A percentile compares a stretch with the other conserved stretches of the same genome.
These are phyloP conservation scores for Colletotrichum kahawae DNA, from an alignment of 2,329 filamentous ascomycete species.

Conservation along the genomic window DNA sequence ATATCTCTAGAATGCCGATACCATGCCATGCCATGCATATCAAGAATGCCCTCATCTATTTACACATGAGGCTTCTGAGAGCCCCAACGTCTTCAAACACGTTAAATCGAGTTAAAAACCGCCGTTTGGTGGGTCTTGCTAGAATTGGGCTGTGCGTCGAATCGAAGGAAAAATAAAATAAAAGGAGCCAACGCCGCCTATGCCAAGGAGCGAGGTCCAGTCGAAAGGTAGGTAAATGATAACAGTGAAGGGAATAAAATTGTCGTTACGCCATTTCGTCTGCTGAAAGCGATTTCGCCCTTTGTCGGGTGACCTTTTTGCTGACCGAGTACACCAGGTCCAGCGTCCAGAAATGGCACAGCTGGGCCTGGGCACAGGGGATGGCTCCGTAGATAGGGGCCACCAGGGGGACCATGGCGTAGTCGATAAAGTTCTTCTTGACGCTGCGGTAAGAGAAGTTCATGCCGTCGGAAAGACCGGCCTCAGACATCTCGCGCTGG, in stretches of 20 bases:
- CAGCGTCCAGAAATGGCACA: conserved; percentile 74
- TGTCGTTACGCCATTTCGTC: conserved; percentile 49
- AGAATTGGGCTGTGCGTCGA: conserved; percentile 27
- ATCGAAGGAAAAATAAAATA: conserved; percentile 23
- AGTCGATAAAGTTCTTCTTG: conserved; percentile 64
- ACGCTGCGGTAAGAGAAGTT: conserved; percentile 65
- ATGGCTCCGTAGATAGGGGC: conserved; percentile 72
- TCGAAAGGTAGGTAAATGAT: neutral
- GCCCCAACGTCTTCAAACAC: conserved; percentile 31
- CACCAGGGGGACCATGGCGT: conserved; percentile 68
- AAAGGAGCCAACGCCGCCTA: conserved; percentile 1
- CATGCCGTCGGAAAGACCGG: conserved; percentile 69
- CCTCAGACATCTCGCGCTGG: conserved; percentile 70
- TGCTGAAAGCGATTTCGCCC: conserved; percentile 48
- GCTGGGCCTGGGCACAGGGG: conserved; percentile 69
- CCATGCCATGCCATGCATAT: conserved; percentile 54
- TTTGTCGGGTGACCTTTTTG: conserved; percentile 66
- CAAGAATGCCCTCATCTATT: conserved; percentile 55
- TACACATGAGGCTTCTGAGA: conserved; percentile 44
- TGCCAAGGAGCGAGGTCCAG: neutral
- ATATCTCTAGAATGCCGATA: conserved; percentile 53
- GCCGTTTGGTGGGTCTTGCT: conserved; percentile 22
- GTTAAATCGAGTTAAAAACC: conserved; percentile 23
- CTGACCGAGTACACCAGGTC: conserved; percentile 75
- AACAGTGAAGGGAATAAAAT: conserved; percentile 25